A percentile compares a stretch with the other conserved stretches of the same genome.
phyloP scores from a whole-genome alignment of 1,284 basidiomycete genomes.

The Austroboletus novae-zelandiae region DNA sequence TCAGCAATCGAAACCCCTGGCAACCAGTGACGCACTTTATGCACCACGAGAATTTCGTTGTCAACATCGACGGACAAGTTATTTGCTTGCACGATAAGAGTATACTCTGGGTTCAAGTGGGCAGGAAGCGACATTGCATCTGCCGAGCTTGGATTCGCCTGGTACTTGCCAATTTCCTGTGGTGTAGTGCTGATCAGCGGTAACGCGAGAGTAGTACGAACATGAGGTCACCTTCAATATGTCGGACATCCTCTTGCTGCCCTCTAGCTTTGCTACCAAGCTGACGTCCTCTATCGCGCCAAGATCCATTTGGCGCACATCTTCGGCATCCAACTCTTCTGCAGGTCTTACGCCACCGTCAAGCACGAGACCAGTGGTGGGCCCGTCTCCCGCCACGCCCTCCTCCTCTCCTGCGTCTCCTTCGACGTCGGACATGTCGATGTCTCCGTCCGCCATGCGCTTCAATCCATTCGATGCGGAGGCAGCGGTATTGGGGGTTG shows the following conservation, averaged over 20 bases:
- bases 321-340: constrained; percentile 89
- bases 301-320: constrained; percentile 91
- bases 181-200: constrained; percentile 32
- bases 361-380: constrained; percentile 66
- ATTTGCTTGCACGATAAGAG: constrained; percentile 95
- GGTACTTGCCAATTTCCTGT: constrained; percentile 84
- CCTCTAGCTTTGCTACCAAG: constrained; percentile 87
- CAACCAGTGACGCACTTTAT: constrained; percentile 69
- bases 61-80: constrained; percentile 98
- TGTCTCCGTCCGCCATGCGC: constrained; percentile 55
- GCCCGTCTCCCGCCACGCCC: constrained; percentile 40
- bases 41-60: constrained; percentile 95
- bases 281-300: constrained; percentile 78
- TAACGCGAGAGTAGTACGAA: background rate
- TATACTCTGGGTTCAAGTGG: constrained; percentile 94
- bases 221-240: constrained; percentile 65
- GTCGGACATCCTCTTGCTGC: constrained; percentile 82
- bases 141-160: constrained; percentile 70
- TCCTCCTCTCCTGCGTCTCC: constrained; percentile 41
- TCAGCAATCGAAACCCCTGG: constrained; percentile 25
- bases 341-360: constrained; percentile 90
- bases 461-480: constrained; percentile 48
- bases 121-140: constrained; percentile 78
- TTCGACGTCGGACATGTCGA: constrained; percentile 51
- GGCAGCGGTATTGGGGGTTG: constrained; percentile 25